Conservation (phyloP, 768 basidiomycete genomes). For the Fistulinella prunicolor region DNA sequence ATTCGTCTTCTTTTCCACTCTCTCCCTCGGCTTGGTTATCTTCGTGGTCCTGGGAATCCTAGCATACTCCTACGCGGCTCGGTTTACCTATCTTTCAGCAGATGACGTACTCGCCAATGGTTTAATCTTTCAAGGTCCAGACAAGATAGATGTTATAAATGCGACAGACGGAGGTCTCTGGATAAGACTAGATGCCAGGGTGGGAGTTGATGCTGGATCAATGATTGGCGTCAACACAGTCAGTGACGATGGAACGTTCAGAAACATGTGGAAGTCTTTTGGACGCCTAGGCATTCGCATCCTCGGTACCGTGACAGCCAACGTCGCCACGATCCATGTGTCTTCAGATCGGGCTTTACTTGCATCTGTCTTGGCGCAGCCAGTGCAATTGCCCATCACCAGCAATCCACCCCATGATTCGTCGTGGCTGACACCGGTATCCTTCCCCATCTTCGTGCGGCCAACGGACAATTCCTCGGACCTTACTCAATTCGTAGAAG, state of each 20-base stretch:
- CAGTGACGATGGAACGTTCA: slow-evolving; percentile 42
- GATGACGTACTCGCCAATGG: slow-evolving; percentile 57
- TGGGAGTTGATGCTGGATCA: slow-evolving; percentile 68
- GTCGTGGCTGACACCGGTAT: slow-evolving; percentile 58
- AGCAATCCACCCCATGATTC: slow-evolving; percentile 35
- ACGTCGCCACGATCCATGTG: slow-evolving; percentile 50
- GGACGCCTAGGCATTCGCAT: slow-evolving; percentile 64
- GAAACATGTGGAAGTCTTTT: slow-evolving; percentile 58
- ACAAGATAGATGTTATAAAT: slow-evolving; percentile 59
- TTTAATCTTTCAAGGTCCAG: slow-evolving; percentile 58
- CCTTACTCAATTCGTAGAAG: slow-evolving; percentile 49
- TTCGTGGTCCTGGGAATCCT: slow-evolving; percentile 48
- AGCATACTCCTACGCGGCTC: slow-evolving; percentile 65
- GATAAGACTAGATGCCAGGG: slow-evolving; percentile 51
- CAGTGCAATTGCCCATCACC: slow-evolving; percentile 55
- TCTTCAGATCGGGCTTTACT: slow-evolving; percentile 43
- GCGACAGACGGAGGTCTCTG: slow-evolving; percentile 60
- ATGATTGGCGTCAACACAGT: slow-evolving; percentile 53
- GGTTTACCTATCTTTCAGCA: slow-evolving; percentile 49
- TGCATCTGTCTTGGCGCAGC: slow-evolving; percentile 43
- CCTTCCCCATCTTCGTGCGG: slow-evolving; percentile 46
- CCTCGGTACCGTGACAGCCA: slow-evolving; percentile 55
- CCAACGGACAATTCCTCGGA: slow-evolving; percentile 52
- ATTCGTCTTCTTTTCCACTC: slow-evolving; percentile 55
- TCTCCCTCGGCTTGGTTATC: slow-evolving; percentile 47